Evolutionary conservation across 2,329 filamentous ascomycete species (phyloP), one percentile per base, ranked within the genome.

Genomic region (Trichothecium roseum): DNA sequence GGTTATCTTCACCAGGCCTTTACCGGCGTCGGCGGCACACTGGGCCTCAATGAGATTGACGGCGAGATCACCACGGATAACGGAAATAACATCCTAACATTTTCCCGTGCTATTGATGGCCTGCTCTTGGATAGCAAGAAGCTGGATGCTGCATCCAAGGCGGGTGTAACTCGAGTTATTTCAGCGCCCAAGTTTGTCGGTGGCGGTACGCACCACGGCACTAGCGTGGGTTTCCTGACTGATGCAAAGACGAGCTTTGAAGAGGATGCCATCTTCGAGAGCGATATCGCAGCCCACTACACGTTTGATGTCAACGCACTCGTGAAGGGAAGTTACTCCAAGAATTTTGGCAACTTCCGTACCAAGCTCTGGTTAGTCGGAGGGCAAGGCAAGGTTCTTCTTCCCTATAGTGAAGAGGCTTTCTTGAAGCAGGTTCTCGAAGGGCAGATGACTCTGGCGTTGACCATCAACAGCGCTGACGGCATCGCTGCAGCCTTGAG

Each of bases 31-130:
- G 76, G 70, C 1, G 71, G 74, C 4, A 59, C 60, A 2, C 55
- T 84, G 1, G 79, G 79, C 1, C 63, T 84, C 6, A 71, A 71
- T 41, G 77, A 74, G 36, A 81, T 84, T 36, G 68, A 72, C 38
- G 63, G 64, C 4, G 79, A 82, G 42, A 49, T 57, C 7, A 56
- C 59, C 31, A 72, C 67, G 1, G 69, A 73, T 42, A 73, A 74
- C 40, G 72, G 72, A 2, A 49, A 51, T 2, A 62, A 57, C 38
- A 52, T 55, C 0, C 51, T 60, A 0, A 49, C 58, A 5, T 79
- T 81, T 45, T 74, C 69, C 31, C 66, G 75, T 9, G 78, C 69
- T 7, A 55, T 74, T 4, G 72, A 78, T 43, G 73, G 72, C 0
- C 64, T 77, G 4, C 57, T 60, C 3, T 56, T 77, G 0, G 69